These are phyloP conservation scores for Debaryomyces nepalensis DNA, from an alignment of 1,139 yeast species.

Conservation along the genomic window DNA sequence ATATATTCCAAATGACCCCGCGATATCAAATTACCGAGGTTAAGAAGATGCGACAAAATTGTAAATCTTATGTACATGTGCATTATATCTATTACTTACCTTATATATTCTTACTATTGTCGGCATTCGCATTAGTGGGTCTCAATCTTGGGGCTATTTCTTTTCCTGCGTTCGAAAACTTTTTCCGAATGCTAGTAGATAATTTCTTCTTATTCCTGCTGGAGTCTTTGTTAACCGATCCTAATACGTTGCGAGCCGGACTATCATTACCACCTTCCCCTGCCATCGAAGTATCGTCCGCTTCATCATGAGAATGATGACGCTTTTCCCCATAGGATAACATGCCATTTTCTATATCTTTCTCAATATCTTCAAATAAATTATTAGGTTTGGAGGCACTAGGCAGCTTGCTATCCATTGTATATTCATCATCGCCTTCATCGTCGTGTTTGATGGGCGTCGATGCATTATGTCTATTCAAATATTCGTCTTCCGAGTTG, in stretches of 20 bases:
- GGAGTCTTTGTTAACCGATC: neutral
- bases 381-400: conserved; percentile 20
- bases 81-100: conserved; percentile 9
- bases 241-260: neutral
- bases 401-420: conserved; percentile 13
- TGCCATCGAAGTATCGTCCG: conserved; percentile 13
- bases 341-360: conserved; percentile 18
- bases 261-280: conserved; percentile 12
- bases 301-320: conserved; percentile 25
- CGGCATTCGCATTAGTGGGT: conserved; percentile 10
- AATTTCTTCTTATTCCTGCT: conserved; percentile 12
- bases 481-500: conserved; percentile 31
- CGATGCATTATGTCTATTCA: conserved; percentile 28
- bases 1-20: neutral
- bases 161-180: conserved; percentile 29
- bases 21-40: neutral
- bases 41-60: neutral
- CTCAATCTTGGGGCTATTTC: conserved; percentile 25
- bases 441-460: conserved; percentile 32
- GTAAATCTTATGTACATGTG: neutral
- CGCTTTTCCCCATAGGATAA: conserved; percentile 21
- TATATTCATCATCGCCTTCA: conserved; percentile 16
- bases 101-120: conserved; percentile 7
- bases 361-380: conserved; percentile 25
- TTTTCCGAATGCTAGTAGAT: conserved; percentile 16